Conservation (phyloP, 208 protist genomes). For the Wallacemonas sp. region DNA sequence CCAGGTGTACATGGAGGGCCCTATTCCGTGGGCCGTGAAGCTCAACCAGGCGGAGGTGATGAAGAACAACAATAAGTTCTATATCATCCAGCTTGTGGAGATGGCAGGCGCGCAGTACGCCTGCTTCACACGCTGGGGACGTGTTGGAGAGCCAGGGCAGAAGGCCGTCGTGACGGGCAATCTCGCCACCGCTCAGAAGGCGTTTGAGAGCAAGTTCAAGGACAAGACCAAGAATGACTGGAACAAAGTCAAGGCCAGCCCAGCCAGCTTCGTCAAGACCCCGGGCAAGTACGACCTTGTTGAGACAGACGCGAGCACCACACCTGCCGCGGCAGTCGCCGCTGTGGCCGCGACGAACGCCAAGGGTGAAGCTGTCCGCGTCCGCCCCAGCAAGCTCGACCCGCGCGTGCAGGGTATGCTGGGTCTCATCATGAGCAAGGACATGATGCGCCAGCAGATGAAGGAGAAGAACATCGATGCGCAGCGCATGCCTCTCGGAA, state of each 20-base stretch:
- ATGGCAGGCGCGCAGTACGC: conserved; percentile 29
- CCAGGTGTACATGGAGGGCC: conserved; percentile 6
- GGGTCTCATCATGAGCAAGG: conserved; percentile 19
- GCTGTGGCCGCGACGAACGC: conserved; percentile 2
- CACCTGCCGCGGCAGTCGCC: background rate
- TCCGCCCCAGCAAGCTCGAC: conserved; percentile 11
- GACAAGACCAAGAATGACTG: conserved; percentile 68
- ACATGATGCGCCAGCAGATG: conserved; percentile 24
- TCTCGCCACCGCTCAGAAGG: conserved; percentile 25
- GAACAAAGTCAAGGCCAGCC: conserved; percentile 32
- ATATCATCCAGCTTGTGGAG: conserved; percentile 66
- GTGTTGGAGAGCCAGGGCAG: conserved; percentile 59
- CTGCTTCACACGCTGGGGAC: conserved; percentile 63
- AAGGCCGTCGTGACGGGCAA: conserved; percentile 11
- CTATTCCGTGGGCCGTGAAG: conserved; percentile 35
- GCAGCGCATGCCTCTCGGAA: conserved; percentile 20
- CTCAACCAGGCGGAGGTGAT: conserved; percentile 84
- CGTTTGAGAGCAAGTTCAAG: conserved; percentile 64
- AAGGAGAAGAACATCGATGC: conserved; percentile 28
- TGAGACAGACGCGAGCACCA: conserved; percentile 17
- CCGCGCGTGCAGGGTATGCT: conserved; percentile 16
- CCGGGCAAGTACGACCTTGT: conserved; percentile 29
- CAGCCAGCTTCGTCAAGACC: conserved; percentile 17
- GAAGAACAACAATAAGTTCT: conserved; percentile 79
- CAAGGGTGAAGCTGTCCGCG: background rate